Base-by-base conservation (phyloP, 768 basidiomycete species). In the Pulveroboletus sp. region DNA sequence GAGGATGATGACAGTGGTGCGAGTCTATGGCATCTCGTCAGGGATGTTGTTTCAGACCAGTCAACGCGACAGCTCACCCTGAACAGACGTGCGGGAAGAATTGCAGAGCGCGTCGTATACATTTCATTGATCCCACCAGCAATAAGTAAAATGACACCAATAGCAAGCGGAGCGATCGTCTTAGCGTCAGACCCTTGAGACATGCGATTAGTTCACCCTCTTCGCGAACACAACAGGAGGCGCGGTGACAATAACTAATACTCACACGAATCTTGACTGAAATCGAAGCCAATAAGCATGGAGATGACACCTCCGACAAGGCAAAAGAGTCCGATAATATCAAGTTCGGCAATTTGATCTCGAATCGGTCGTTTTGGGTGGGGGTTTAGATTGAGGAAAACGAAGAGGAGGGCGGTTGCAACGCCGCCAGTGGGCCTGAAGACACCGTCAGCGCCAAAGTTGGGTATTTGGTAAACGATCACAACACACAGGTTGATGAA, bases 351-450 rank as follows among this genome's bases (percentile, higher is more conserved):
- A n/a, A 79, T 55, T 61, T 90, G 83, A 47, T 86, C 66, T 13
- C 68, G 70, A 38, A 87, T 64, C 0, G 83, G 71, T 47, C 75
- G 78, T 8, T 77, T 77, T 47, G 80, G 73, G 47, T 80, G 85
- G 1, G 89, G 86, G 57, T 90, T 89, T n/a, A 90, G 72, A 56
- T 89, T 85, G 32, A 91, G 76, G 74, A 85, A 89, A 62, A 79
- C 74, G 60, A 89, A 86, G 4, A 91, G 70, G 30, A 88, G 57
- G 1, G 55, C 68, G 20, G 74, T 80, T 6, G 84, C 83, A 26
- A 84, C 55, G 36, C 84, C 87, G 20, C 85, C 88, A 0, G 85
- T 88, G 2, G 89, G 89, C 34, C 87, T 88, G 42, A 9, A n/a
- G 23, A 8, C 6, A 30, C 16, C 14, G 22, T 51, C 23, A 57